phyloP scores from a whole-genome alignment of 345 rosid species.

The Laguncularia racemosa region DNA sequence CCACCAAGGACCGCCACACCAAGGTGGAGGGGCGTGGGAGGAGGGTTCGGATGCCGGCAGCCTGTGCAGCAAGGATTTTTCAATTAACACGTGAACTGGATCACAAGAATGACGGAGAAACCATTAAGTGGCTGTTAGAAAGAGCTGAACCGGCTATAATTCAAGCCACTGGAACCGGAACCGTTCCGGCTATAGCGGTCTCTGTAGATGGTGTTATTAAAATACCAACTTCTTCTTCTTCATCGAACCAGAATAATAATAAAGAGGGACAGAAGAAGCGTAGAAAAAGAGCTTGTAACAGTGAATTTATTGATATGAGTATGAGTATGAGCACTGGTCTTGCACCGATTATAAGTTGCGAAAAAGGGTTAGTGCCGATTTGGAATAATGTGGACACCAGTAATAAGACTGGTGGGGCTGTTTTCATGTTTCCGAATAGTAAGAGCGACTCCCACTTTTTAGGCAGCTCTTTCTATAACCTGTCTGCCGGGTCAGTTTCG shows the following conservation, averaged over 20 bases:
- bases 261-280: slow-evolving; percentile 24
- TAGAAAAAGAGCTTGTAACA: slow-evolving; percentile 38
- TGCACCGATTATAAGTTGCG: slow-evolving; percentile 34
- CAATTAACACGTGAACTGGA: slow-evolving; percentile 74
- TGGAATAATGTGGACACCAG: slow-evolving; percentile 14
- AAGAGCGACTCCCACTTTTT: slow-evolving; percentile 37
- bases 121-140: slow-evolving; percentile 64
- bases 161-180: slow-evolving; percentile 69
- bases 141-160: slow-evolving; percentile 68
- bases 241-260: background rate
- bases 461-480: slow-evolving; percentile 42
- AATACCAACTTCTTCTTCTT: slow-evolving; percentile 43
- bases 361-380: slow-evolving; percentile 36
- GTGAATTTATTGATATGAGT: slow-evolving; percentile 36
- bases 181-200: slow-evolving; percentile 75
- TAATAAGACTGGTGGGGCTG: too few relatives aligned
- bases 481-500: slow-evolving; percentile 33
- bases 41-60: slow-evolving; percentile 63
- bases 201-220: slow-evolving; percentile 63
- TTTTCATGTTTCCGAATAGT: too few relatives aligned
- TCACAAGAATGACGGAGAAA: slow-evolving; percentile 76
- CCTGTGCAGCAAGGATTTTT: slow-evolving; percentile 76
- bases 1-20: slow-evolving; percentile 69
- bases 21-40: slow-evolving; percentile 90
- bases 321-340: slow-evolving; percentile 19